Evolutionary conservation across 148 eudicot genomes (phyloP).

Genomic region (Heliamphora exappendiculata): DNA sequence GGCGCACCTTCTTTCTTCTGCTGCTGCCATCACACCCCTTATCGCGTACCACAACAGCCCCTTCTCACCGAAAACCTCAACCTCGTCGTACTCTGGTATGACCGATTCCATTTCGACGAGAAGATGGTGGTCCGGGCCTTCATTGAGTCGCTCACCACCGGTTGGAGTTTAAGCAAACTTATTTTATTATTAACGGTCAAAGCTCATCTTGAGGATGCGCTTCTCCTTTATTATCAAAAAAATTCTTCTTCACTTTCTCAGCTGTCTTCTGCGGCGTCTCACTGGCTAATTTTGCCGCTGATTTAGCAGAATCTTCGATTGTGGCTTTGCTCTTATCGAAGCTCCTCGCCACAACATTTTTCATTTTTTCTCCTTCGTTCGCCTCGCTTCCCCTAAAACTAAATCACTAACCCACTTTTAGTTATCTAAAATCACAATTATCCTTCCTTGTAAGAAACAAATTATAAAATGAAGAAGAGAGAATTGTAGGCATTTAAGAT

Average conservation of each 20-base stretch:
- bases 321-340: constrained; percentile 20
- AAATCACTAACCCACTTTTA: no score
- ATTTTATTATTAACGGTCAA: no score
- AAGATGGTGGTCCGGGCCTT: neutral
- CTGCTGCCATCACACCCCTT: neutral
- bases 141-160: neutral
- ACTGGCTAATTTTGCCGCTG: constrained; percentile 22
- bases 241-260: constrained; percentile 6
- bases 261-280: constrained; percentile 18
- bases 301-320: constrained; percentile 25
- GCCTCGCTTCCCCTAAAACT: neutral
- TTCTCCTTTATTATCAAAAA: no score
- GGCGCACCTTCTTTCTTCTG: neutral
- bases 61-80: neutral
- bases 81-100: constrained; percentile 2
- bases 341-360: constrained; percentile 31
- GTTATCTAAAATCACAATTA: no score
- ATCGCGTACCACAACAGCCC: constrained; percentile 7
- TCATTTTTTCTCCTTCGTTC: constrained; percentile 11
- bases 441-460: no score
- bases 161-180: neutral
- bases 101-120: neutral
- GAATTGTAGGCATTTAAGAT: no score
- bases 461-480: no score
- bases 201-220: no score